Conservation (phyloP, 78 protist genomes). For the Speleostelium caveatum region DNA sequence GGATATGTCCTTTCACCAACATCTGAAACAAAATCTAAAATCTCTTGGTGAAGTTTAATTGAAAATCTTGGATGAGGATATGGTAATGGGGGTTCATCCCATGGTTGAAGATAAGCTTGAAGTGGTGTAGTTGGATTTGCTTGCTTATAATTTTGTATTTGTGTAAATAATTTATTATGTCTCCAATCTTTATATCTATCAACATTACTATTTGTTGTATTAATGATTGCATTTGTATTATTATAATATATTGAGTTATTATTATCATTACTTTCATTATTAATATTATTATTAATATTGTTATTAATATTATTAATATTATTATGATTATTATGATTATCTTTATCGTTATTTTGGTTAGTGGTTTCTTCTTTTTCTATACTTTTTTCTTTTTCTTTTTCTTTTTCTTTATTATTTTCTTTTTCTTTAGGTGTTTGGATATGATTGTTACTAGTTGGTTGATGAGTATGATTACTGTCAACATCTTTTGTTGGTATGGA, state of each 20-base stretch:
- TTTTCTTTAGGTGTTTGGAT: neutral
- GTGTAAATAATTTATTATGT: constrained; percentile 57
- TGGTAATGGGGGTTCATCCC: constrained; percentile 73
- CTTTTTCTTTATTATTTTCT: neutral
- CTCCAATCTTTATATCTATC: constrained; percentile 73
- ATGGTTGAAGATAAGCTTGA: constrained; percentile 55
- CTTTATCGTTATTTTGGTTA: neutral
- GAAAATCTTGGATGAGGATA: constrained; percentile 73
- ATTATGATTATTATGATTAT: neutral
- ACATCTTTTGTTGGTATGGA: neutral
- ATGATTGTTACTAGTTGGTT: too few species aligned
- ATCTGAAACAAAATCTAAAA: constrained; percentile 68
- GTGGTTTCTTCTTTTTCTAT: neutral
- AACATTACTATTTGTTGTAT: neutral
- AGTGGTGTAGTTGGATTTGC: constrained; percentile 8
- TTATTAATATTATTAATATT: neutral
- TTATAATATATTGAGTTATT: too few species aligned
- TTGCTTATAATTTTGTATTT: constrained; percentile 52
- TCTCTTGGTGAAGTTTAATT: constrained; percentile 65
- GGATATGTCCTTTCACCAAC: constrained; percentile 78
- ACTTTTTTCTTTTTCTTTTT: neutral
- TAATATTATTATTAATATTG: neutral
- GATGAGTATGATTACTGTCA: too few species aligned
- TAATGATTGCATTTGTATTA: too few species aligned
- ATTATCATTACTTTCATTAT: neutral